phyloP scores from a whole-genome alignment of 2,329 filamentous ascomycete species.

The Akanthomyces uredinophilus region DNA sequence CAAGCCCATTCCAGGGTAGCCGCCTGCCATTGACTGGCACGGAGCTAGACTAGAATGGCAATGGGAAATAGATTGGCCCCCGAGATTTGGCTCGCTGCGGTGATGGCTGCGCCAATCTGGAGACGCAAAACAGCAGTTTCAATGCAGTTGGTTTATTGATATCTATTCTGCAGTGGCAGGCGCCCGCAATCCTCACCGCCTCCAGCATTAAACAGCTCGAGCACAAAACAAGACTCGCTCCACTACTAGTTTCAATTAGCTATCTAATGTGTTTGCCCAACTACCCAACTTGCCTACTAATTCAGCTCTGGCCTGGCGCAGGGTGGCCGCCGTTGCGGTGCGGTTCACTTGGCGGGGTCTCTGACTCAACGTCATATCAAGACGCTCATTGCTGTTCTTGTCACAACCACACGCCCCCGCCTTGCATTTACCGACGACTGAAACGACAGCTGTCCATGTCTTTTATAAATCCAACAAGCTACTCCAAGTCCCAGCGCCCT shows the following conservation, averaged over 20 bases:
- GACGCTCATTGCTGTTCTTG: not conserved
- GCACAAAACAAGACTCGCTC: not conserved
- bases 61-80: not conserved
- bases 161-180: not conserved
- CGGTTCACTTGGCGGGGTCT: slow-evolving; percentile 6
- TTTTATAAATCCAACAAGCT: not conserved
- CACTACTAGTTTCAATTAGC: too few relatives aligned
- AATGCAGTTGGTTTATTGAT: not conserved
- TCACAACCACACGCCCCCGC: not conserved
- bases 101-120: not conserved
- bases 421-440: not conserved
- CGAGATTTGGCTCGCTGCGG: too few relatives aligned
- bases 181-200: slow-evolving; percentile 8
- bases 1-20: not conserved
- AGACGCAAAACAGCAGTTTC: not conserved
- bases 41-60: too few relatives aligned
- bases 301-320: not conserved
- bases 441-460: not conserved
- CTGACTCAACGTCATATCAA: slow-evolving; percentile 9
- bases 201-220: not conserved
- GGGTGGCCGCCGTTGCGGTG: not conserved
- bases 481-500: not conserved
- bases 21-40: too few relatives aligned
- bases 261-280: too few relatives aligned
- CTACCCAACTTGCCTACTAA: not conserved